Conservation (phyloP, 164 flowering plant genomes). For the Tetracentron sinense region DNA sequence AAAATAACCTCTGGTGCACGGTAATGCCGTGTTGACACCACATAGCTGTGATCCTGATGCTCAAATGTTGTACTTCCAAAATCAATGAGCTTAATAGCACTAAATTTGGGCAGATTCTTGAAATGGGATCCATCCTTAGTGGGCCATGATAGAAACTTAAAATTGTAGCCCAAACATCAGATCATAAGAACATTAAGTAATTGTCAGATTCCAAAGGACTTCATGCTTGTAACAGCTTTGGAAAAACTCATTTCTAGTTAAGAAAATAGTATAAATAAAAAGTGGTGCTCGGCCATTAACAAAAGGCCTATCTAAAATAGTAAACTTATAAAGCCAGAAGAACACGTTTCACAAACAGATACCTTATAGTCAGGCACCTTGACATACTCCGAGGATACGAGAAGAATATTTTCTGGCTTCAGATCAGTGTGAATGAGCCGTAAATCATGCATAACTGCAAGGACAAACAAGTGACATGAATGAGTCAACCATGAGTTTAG, state of each 20-base stretch:
- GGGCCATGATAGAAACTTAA: conserved; percentile 56
- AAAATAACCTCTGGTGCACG: conserved; percentile 80
- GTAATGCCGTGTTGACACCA: conserved; percentile 75
- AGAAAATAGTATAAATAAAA: too few relatives aligned
- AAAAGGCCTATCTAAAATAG: too few relatives aligned
- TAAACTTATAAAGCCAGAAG: background rate
- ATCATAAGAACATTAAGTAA: background rate
- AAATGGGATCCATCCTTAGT: conserved; percentile 63
- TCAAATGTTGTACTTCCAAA: conserved; percentile 92
- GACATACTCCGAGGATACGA: conserved; percentile 77
- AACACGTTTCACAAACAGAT: conserved; percentile 2
- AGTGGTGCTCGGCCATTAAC: too few relatives aligned
- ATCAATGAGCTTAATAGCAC: conserved; percentile 92
- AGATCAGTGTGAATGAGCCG: too few relatives aligned
- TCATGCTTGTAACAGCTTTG: background rate
- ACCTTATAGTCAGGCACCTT: conserved; percentile 91
- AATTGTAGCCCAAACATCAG: conserved; percentile 12
- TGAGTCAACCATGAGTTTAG: background rate
- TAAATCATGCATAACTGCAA: too few relatives aligned
- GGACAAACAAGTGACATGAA: background rate
- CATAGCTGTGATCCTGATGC: conserved; percentile 81
- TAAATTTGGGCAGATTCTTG: conserved; percentile 78
- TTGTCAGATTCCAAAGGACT: background rate
- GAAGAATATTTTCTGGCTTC: conserved; percentile 50
- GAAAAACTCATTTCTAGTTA: background rate